Evolutionary conservation across 2,329 filamentous ascomycete genomes (phyloP).

Genomic region (Botrytis galanthina): DNA sequence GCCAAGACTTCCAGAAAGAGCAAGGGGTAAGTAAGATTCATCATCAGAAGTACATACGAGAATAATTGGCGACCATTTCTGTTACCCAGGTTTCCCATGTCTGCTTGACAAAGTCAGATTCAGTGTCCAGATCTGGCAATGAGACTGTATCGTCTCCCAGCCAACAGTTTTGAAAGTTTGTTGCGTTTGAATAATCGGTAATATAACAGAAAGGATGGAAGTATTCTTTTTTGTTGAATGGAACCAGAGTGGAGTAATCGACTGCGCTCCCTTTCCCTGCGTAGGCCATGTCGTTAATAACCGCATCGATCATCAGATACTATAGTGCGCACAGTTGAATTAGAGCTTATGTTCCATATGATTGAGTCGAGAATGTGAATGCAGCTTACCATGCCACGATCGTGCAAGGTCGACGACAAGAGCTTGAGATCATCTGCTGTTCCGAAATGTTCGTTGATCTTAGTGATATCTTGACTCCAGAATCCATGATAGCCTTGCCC

Average conservation of each 20-base stretch:
- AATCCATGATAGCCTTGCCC: conserved; percentile 46
- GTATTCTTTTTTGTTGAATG: conserved; percentile 27
- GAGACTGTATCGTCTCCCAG: conserved; percentile 42
- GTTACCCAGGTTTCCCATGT: conserved; percentile 24
- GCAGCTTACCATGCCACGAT: conserved; percentile 45
- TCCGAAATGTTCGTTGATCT: conserved; percentile 58
- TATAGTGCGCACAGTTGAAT: background rate
- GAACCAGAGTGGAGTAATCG: conserved; percentile 26
- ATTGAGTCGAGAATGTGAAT: background rate
- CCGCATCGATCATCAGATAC: conserved; percentile 49
- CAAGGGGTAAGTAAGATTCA: conserved; percentile 44
- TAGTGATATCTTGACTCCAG: conserved; percentile 46
- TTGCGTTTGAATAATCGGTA: conserved; percentile 40
- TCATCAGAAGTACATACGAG: conserved; percentile 39
- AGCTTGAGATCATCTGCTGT: conserved; percentile 56
- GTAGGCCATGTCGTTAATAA: conserved; percentile 47
- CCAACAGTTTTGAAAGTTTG: conserved; percentile 33
- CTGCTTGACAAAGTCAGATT: conserved; percentile 19
- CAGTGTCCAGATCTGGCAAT: conserved; percentile 45
- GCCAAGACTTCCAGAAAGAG: conserved; percentile 32
- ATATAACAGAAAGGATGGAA: conserved; percentile 29
- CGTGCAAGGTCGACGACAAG: conserved; percentile 54
- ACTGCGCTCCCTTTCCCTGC: conserved; percentile 17
- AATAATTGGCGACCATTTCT: conserved; percentile 28
- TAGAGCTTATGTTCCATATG: background rate